Conservation (phyloP, 192 early-diverging fungal species). For the Coemansia sp. region DNA sequence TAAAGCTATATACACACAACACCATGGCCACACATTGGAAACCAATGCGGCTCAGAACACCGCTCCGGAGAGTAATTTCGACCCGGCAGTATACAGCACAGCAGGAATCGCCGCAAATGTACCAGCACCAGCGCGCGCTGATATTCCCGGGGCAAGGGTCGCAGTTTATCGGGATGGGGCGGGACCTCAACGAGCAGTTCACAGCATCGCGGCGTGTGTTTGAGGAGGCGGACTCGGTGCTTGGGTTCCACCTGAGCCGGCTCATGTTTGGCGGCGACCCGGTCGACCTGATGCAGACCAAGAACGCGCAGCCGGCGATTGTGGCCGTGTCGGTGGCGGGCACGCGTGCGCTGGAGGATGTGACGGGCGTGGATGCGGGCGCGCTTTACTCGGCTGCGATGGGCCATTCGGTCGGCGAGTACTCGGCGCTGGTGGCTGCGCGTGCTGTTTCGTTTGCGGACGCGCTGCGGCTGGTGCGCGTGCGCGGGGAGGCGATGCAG, state of each 20-base stretch:
- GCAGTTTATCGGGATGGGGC: constrained; percentile 90
- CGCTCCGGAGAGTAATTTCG: too few relatives aligned
- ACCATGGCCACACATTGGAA: neutral
- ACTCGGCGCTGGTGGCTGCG: constrained; percentile 72
- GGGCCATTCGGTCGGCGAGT: constrained; percentile 96
- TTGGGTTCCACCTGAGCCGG: constrained; percentile 65
- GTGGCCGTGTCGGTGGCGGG: constrained; percentile 87
- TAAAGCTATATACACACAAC: too few relatives aligned
- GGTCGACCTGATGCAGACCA: constrained; percentile 60
- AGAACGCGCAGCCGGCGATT: constrained; percentile 91
- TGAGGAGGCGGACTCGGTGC: constrained; percentile 86
- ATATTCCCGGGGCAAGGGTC: constrained; percentile 71
- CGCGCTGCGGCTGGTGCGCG: constrained; percentile 80
- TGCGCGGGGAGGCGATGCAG: constrained; percentile 89
- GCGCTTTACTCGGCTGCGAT: constrained; percentile 75
- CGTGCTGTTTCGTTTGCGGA: constrained; percentile 67
- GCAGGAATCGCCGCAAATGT: constrained; percentile 20
- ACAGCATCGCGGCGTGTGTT: constrained; percentile 74
- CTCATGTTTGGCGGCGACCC: constrained; percentile 89
- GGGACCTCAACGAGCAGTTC: constrained; percentile 77
- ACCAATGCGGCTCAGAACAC: neutral
- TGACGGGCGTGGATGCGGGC: constrained; percentile 73
- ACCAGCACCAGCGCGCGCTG: constrained; percentile 40
- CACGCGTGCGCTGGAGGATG: constrained; percentile 77
- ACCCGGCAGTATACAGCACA: neutral